A percentile compares a stretch with the other conserved stretches of the same genome.
phyloP scores from a whole-genome alignment of 805 yeast genomes.

The Lachancea quebecensis region DNA sequence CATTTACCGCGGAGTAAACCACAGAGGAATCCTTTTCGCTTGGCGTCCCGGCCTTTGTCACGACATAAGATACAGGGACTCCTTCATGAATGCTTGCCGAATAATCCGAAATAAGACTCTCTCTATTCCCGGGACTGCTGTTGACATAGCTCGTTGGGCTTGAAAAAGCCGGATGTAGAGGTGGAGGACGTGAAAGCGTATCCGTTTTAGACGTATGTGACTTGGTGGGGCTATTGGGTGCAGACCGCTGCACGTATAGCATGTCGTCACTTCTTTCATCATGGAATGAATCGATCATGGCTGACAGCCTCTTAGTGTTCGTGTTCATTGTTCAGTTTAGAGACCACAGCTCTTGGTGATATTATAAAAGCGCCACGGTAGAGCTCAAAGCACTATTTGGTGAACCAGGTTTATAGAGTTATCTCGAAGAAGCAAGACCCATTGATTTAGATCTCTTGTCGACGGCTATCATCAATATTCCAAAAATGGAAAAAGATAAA shows the following conservation, averaged over 20 bases:
- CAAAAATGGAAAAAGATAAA: slow-evolving; percentile 4
- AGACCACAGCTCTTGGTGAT: not conserved
- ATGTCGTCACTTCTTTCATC: slow-evolving; percentile 11
- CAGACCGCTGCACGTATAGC: slow-evolving; percentile 4
- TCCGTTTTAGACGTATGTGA: not conserved
- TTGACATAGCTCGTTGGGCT: not conserved
- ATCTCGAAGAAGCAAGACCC: no score
- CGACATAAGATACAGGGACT: slow-evolving; percentile 27
- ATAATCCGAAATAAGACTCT: slow-evolving; percentile 27
- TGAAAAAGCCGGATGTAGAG: not conserved
- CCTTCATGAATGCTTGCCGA: slow-evolving; percentile 31
- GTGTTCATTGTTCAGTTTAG: slow-evolving; percentile 5
- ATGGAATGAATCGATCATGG: slow-evolving; percentile 25
- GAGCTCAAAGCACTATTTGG: no score
- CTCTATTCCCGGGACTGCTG: slow-evolving; percentile 10
- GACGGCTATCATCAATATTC: not conserved
- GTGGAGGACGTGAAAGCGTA: not conserved
- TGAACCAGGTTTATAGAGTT: no score
- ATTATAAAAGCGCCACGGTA: not conserved
- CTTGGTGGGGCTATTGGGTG: not conserved
- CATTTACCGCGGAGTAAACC: slow-evolving; percentile 3
- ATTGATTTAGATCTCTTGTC: no score
- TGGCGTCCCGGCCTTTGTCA: slow-evolving; percentile 1
- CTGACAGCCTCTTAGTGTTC: slow-evolving; percentile 24
- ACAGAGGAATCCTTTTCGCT: not conserved